Evolutionary conservation across 768 basidiomycete genomes (phyloP).

Genomic region (Grammothele lineata): DNA sequence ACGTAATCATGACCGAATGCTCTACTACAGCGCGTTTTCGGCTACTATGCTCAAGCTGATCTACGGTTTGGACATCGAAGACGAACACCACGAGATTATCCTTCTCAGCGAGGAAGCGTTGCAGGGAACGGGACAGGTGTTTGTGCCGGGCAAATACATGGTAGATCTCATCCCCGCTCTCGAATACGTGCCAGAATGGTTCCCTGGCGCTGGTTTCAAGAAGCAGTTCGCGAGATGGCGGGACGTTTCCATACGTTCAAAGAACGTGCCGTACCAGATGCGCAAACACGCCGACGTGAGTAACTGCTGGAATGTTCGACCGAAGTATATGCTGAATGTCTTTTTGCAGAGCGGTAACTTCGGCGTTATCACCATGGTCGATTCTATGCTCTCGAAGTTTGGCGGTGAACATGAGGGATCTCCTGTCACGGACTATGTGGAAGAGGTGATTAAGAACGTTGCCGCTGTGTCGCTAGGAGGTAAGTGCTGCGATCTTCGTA

Average conservation of each 20-base stretch:
- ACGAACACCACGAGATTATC: slow-evolving; percentile 1
- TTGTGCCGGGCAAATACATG: background rate
- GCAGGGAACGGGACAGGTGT: background rate
- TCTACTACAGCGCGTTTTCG: background rate
- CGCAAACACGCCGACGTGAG: too few species aligned
- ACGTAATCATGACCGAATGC: background rate
- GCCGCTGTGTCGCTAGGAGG: too few species aligned
- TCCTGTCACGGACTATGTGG: too few species aligned
- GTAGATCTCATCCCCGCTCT: slow-evolving; percentile 10
- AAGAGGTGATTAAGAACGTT: too few species aligned
- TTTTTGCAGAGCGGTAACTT: too few species aligned
- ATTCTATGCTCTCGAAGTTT: too few species aligned
- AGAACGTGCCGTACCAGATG: too few species aligned
- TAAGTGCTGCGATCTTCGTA: background rate
- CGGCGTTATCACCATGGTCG: too few species aligned
- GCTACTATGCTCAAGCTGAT: slow-evolving; percentile 11
- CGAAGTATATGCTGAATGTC: too few species aligned
- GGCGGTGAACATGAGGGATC: too few species aligned
- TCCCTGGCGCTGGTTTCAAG: slow-evolving; percentile 23
- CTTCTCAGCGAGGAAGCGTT: background rate
- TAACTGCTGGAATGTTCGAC: too few species aligned
- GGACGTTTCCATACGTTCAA: background rate
- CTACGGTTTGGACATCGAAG: slow-evolving; percentile 11
- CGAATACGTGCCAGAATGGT: slow-evolving; percentile 21
- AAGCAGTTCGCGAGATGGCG: background rate